Evolutionary conservation across 306 rosid genomes (phyloP).

Genomic region (Malus sylvestris): DNA sequence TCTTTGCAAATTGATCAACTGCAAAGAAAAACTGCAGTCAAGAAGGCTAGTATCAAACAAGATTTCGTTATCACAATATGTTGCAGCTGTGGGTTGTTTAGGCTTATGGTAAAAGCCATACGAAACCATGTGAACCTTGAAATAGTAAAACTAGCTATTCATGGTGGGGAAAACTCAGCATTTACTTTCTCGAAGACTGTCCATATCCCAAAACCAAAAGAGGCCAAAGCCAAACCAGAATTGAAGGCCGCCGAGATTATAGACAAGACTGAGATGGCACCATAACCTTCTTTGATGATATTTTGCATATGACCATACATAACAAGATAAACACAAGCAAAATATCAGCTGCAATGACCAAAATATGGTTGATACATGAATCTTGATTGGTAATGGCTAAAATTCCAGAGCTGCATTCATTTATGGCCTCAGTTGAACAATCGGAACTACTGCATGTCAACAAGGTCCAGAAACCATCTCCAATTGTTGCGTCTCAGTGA

Average conservation of each 20-base stretch:
- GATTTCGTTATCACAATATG: neutral
- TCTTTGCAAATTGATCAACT: slow-evolving; percentile 10
- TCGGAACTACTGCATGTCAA: slow-evolving; percentile 4
- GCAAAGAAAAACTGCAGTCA: slow-evolving; percentile 15
- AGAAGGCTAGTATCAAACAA: neutral
- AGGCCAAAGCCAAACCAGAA: slow-evolving; percentile 18
- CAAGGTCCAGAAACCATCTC: neutral
- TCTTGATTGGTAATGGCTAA: slow-evolving; percentile 5
- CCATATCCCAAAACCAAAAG: slow-evolving; percentile 22
- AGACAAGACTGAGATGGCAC: neutral
- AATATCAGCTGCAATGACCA: slow-evolving; percentile 8
- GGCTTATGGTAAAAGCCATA: slow-evolving; percentile 4
- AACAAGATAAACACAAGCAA: slow-evolving; percentile 14
- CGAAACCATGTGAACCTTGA: slow-evolving; percentile 22
- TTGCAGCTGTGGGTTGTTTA: slow-evolving; percentile 1
- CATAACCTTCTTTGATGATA: neutral
- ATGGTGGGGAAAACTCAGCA: slow-evolving; percentile 1
- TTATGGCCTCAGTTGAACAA: neutral
- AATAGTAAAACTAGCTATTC: slow-evolving; percentile 10
- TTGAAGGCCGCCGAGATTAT: neutral
- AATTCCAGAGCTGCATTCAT: slow-evolving; percentile 3
- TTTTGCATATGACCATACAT: neutral
- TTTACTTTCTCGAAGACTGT: slow-evolving; percentile 3
- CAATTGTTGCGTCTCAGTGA: neutral
- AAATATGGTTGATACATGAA: slow-evolving; percentile 16